Conservation (phyloP, 768 basidiomycete species). For the Suillus subluteus region DNA sequence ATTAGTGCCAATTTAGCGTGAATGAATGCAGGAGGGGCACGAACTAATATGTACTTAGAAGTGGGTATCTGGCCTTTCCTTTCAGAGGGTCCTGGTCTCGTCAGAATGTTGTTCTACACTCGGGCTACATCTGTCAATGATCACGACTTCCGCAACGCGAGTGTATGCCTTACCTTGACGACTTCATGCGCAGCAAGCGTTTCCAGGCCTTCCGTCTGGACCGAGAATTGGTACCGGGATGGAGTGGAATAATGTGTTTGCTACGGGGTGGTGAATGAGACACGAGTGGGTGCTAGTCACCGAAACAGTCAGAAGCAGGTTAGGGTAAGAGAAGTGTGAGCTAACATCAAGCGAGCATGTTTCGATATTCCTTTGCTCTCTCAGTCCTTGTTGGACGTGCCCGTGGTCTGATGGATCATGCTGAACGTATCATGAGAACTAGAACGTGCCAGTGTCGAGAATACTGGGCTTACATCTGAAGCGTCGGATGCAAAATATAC, state of each 20-base stretch:
- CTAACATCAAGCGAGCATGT: conserved; percentile 5
- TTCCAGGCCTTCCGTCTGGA: conserved; percentile 4
- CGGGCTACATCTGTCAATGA: neutral
- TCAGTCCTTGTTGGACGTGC: neutral
- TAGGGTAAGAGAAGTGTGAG: neutral
- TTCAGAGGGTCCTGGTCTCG: neutral
- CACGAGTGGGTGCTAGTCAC: neutral
- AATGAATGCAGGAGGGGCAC: neutral
- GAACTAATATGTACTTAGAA: neutral
- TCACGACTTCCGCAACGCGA: neutral
- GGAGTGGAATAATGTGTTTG: neutral
- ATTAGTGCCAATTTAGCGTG: neutral
- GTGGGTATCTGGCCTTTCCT: neutral
- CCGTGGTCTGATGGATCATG: neutral
- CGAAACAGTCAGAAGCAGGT: neutral
- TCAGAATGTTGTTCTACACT: neutral
- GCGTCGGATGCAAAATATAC: conserved; percentile 7
- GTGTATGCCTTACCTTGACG: neutral
- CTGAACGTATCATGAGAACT: conserved; percentile 1
- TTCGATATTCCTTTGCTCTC: conserved; percentile 3
- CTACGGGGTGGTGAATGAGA: conserved; percentile 4
- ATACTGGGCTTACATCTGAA: neutral
- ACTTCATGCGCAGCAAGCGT: neutral
- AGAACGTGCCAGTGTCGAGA: neutral
- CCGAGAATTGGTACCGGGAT: neutral